Evolutionary conservation across 31 red algal genomes (phyloP).

Genomic region (Porphyra umbilicalis): DNA sequence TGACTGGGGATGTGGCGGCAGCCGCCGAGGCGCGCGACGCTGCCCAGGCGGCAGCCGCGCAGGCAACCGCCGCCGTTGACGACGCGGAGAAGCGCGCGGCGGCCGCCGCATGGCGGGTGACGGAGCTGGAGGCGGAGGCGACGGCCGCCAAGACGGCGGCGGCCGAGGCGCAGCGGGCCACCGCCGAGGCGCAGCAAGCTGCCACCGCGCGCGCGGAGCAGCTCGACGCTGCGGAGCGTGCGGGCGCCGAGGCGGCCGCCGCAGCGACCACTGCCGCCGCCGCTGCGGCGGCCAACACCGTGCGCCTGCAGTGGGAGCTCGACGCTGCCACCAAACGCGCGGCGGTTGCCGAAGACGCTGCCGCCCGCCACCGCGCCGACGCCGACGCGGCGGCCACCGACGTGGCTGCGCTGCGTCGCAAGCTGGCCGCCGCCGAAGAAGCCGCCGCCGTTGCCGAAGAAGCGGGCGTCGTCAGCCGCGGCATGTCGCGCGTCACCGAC

Average conservation of each 20-base stretch:
- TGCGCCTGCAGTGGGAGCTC: not conserved
- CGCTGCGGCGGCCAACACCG: not conserved
- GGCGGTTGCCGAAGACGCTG: not conserved
- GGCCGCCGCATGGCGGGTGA: not conserved
- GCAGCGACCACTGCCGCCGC: not conserved
- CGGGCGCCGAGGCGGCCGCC: not conserved
- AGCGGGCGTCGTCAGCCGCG: not conserved
- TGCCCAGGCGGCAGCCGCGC: not conserved
- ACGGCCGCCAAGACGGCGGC: not conserved
- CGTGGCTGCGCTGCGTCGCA: not conserved
- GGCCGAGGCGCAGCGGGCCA: not conserved
- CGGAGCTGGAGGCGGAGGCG: not conserved
- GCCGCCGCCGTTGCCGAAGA: not conserved
- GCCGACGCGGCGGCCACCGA: not conserved
- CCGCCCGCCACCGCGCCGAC: not conserved
- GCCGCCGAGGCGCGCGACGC: not conserved
- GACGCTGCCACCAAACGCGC: not conserved
- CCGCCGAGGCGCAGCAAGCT: not conserved
- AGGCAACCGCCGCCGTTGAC: not conserved
- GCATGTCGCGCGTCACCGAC: not conserved
- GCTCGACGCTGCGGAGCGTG: not conserved
- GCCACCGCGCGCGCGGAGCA: not conserved
- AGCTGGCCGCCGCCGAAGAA: not conserved
- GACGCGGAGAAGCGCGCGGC: not conserved
- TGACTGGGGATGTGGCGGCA: not conserved